Evolutionary conservation across 2,329 filamentous ascomycete species (phyloP).

Genomic region (Sphaerostilbella broomeana): DNA sequence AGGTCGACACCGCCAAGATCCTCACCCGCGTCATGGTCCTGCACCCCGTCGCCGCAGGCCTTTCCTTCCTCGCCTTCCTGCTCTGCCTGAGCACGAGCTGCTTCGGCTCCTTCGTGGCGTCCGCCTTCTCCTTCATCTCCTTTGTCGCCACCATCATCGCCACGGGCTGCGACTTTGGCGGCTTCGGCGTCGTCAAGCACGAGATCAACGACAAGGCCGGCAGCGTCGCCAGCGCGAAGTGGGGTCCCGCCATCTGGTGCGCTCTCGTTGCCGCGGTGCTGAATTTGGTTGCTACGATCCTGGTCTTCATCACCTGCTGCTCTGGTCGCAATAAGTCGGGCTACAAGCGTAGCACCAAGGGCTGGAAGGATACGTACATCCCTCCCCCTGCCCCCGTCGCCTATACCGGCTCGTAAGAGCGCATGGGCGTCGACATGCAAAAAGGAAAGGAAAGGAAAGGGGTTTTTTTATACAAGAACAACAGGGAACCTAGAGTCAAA

Average conservation of each 20-base stretch:
- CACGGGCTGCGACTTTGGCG: constrained; percentile 49
- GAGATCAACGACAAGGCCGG: constrained; percentile 46
- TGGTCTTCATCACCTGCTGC: constrained; percentile 59
- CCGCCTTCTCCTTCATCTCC: constrained; percentile 43
- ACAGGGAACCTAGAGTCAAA: too few relatives aligned
- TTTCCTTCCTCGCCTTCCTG: constrained; percentile 54
- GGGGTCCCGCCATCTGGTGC: constrained; percentile 52
- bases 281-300: constrained; percentile 46
- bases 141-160: constrained; percentile 46
- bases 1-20: constrained; percentile 37
- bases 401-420: too few relatives aligned
- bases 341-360: constrained; percentile 18
- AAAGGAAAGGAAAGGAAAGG: too few relatives aligned
- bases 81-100: constrained; percentile 46
- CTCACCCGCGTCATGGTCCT: constrained; percentile 56
- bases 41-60: constrained; percentile 52
- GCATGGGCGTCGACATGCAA: too few relatives aligned
- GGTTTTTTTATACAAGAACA: too few relatives aligned
- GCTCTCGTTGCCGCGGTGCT: constrained; percentile 49
- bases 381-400: too few relatives aligned
- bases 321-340: constrained; percentile 36
- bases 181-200: constrained; percentile 47
- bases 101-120: constrained; percentile 46
- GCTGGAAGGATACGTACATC: too few relatives aligned
- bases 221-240: constrained; percentile 39